Base-by-base conservation (phyloP, 2,329 filamentous ascomycete species). In the Alternaria triticimaculans region DNA sequence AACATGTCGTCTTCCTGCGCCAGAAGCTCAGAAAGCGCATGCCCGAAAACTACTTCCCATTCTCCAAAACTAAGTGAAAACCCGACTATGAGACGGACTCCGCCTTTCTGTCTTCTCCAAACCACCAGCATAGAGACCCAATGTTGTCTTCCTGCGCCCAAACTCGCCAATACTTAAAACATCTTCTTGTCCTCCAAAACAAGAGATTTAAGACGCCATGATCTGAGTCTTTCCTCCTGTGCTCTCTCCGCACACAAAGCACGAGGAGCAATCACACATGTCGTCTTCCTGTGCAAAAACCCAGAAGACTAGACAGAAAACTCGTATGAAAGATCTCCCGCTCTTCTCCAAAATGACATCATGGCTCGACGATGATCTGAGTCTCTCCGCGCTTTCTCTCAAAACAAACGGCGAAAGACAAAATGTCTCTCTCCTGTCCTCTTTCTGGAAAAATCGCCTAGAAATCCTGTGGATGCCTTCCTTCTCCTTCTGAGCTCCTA, bases 171-270 rank as follows among this genome's bases (percentile, higher is more conserved):
- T 1, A 41, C 4, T 10, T 18, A 18, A 0, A 41, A 18, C n/a
- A 3, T 41, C 2, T 18, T 18, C n/a, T 41, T 41, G 15, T 41
- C 26, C 9, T 5, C 10, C 26, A 28, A 28, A 28, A 12, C 10
- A 11, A 4, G 3, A 5, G 12, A 1, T 5, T 10, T 0, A 11
- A 5, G 10, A 7, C 0, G 26, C 1, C 3, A 33, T 37, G 37
- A 41, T 18, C 8, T 18, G 37, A 5, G n/a, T 0, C 2, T 41
- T 41, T 3, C 8, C 37, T 41, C 37, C 8, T 41, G 15, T 18
- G 37, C 37, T 6, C 15, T 18, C 15, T 18, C 33, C n/a, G 0
- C n/a, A n/a, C n/a, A n/a, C n/a, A n/a, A n/a, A n/a, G n/a, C n/a
- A n/a, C n/a, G n/a, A n/a, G n/a, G n/a, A n/a, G n/a, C n/a, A n/a